phyloP scores from a whole-genome alignment of 2,329 filamentous ascomycete genomes.

The Neonectria coccinea region DNA sequence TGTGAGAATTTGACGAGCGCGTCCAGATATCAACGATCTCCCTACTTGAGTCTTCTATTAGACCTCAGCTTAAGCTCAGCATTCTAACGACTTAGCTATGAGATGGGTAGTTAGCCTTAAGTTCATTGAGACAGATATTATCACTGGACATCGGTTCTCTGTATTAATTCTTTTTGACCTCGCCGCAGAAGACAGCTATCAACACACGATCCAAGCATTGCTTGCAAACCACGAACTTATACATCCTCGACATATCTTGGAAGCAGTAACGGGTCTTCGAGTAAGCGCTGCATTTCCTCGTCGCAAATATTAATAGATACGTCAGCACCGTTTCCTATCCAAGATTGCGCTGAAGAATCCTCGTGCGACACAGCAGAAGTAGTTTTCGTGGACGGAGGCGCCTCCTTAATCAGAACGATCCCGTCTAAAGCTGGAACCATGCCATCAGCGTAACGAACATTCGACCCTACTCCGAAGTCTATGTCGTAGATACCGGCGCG shows the following conservation, averaged over 20 bases:
- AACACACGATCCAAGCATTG: no score
- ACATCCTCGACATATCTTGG: neutral
- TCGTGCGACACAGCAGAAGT: neutral
- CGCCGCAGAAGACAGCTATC: no score
- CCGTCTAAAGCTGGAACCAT: slow-evolving; percentile 36
- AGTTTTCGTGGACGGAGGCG: slow-evolving; percentile 6
- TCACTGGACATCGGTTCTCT: no score
- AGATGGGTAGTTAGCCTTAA: no score
- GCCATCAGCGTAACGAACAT: slow-evolving; percentile 37
- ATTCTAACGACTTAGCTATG: no score
- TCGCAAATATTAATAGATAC: slow-evolving; percentile 34
- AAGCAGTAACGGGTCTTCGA: slow-evolving; percentile 34
- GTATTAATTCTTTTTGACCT: no score
- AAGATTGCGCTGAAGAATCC: slow-evolving; percentile 13
- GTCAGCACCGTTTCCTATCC: slow-evolving; percentile 43
- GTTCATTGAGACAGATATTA: no score
- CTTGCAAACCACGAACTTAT: neutral
- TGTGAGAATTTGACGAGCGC: no score
- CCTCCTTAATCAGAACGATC: slow-evolving; percentile 42
- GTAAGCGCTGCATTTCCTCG: slow-evolving; percentile 34
- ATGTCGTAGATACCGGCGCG: slow-evolving; percentile 43
- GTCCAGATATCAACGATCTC: no score
- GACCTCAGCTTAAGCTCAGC: no score
- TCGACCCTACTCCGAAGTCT: slow-evolving; percentile 39
- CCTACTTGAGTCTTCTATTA: no score